Evolutionary conservation across 768 basidiomycete genomes (phyloP).

Genomic region (Russula lepida): DNA sequence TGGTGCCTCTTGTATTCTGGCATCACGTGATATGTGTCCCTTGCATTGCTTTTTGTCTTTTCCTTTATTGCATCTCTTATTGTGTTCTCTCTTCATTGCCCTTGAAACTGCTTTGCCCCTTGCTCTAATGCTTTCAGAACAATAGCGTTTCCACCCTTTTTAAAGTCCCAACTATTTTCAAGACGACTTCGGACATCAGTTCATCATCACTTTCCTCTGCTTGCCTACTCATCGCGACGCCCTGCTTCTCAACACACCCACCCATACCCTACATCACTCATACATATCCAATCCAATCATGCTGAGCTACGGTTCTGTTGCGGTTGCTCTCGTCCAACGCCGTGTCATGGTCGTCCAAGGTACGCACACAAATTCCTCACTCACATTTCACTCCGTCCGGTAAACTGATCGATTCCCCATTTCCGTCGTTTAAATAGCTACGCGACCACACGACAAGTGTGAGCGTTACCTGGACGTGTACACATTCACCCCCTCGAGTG

Average conservation of each 20-base stretch:
- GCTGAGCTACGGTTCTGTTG: conserved; percentile 43
- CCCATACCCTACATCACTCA: not conserved
- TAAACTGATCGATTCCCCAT: not conserved
- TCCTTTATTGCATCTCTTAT: not conserved
- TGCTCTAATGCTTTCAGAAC: conserved; percentile 13
- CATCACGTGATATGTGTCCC: not conserved
- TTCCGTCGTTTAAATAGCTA: conserved; percentile 35
- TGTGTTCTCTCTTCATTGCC: not conserved
- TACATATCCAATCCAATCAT: not conserved
- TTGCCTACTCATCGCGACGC: not conserved
- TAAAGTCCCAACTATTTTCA: not conserved
- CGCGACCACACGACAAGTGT: conserved; percentile 43
- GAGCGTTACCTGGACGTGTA: conserved; percentile 61
- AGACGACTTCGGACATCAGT: not conserved
- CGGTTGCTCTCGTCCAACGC: conserved; percentile 60
- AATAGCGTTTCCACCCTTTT: conserved; percentile 2
- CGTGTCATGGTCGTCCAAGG: conserved; percentile 65
- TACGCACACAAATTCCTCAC: conserved; percentile 24
- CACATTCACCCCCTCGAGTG: conserved; percentile 55
- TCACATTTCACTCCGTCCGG: not conserved
- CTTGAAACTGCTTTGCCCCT: not conserved
- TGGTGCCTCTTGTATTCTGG: not conserved
- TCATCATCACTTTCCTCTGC: not conserved
- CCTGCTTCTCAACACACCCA: not conserved
- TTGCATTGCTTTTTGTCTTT: not conserved